Evolutionary conservation across 176 grass and related monocot species (phyloP).

Genomic region (Puccinellia tenuiflora): DNA sequence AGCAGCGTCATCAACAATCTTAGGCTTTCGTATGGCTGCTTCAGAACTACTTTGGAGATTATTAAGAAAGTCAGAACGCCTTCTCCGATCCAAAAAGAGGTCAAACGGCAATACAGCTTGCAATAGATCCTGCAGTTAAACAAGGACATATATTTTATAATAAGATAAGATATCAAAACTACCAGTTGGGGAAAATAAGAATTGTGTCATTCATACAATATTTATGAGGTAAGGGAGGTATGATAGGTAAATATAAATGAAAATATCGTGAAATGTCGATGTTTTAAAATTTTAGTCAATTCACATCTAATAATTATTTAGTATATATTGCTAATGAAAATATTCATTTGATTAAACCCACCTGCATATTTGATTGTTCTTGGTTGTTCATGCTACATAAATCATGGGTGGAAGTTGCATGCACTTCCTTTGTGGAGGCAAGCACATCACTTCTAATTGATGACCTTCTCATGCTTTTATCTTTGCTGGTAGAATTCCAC

Average conservation of each 20-base stretch:
- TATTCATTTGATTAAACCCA: constrained; percentile 31
- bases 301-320: constrained; percentile 10
- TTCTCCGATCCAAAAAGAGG: constrained; percentile 82
- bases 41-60: constrained; percentile 73
- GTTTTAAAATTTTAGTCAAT: constrained; percentile 9
- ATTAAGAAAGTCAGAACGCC: constrained; percentile 81
- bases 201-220: constrained; percentile 18
- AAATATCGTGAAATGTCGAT: constrained; percentile 8
- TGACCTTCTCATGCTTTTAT: constrained; percentile 65
- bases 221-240: neutral
- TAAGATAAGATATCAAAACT: constrained; percentile 15
- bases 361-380: constrained; percentile 64
- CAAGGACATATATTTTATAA: constrained; percentile 12
- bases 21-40: constrained; percentile 48
- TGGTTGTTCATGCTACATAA: constrained; percentile 41
- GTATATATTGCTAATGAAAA: neutral
- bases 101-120: constrained; percentile 97
- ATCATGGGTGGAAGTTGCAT: constrained; percentile 38
- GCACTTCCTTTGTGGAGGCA: constrained; percentile 35
- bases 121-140: constrained; percentile 66
- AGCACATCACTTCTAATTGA: constrained; percentile 58
- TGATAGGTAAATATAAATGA: constrained; percentile 9
- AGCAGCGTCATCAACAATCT: constrained; percentile 61
- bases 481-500: constrained; percentile 69
- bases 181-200: neutral